These are phyloP conservation scores for Fusarium tjaetaba DNA, from an alignment of 2,329 filamentous ascomycete genomes.

Conservation along the genomic window DNA sequence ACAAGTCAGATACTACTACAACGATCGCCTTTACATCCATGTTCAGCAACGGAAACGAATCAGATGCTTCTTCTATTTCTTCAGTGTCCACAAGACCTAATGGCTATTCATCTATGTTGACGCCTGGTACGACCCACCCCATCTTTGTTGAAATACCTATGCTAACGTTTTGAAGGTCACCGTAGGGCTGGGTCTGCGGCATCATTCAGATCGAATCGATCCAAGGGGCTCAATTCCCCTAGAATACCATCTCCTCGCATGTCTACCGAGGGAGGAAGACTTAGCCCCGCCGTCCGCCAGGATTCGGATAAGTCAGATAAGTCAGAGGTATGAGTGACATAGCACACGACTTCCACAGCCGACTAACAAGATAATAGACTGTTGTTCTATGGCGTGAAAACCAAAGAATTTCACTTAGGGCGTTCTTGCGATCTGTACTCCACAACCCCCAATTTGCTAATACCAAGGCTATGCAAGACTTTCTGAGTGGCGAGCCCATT, in stretches of 20 bases:
- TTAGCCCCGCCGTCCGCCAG: slow-evolving; percentile 40
- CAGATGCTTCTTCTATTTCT: slow-evolving; percentile 82
- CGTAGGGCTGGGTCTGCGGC: slow-evolving; percentile 41
- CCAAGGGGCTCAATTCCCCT: slow-evolving; percentile 46
- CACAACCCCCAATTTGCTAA: slow-evolving; percentile 85
- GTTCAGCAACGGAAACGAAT: slow-evolving; percentile 69
- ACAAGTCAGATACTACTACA: slow-evolving; percentile 78
- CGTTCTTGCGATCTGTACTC: slow-evolving; percentile 87
- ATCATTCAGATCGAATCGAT: slow-evolving; percentile 45
- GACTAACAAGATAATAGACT: slow-evolving; percentile 52
- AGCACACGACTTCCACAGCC: no score
- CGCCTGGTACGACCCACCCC: slow-evolving; percentile 34
- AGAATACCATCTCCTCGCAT: slow-evolving; percentile 45
- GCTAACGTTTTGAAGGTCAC: slow-evolving; percentile 37
- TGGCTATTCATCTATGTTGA: slow-evolving; percentile 40
- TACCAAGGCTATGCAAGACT: slow-evolving; percentile 85
- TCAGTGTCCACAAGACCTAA: slow-evolving; percentile 74
- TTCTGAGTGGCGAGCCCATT: slow-evolving; percentile 78
- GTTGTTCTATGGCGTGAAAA: slow-evolving; percentile 82
- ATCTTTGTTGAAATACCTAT: background rate
- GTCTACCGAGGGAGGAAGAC: slow-evolving; percentile 47
- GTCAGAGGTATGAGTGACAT: slow-evolving; percentile 39
- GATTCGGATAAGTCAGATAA: slow-evolving; percentile 37
- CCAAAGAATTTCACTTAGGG: slow-evolving; percentile 89
- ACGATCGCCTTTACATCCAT: slow-evolving; percentile 66